phyloP scores from a whole-genome alignment of 208 protist genomes.

The Trypanosoma mega region DNA sequence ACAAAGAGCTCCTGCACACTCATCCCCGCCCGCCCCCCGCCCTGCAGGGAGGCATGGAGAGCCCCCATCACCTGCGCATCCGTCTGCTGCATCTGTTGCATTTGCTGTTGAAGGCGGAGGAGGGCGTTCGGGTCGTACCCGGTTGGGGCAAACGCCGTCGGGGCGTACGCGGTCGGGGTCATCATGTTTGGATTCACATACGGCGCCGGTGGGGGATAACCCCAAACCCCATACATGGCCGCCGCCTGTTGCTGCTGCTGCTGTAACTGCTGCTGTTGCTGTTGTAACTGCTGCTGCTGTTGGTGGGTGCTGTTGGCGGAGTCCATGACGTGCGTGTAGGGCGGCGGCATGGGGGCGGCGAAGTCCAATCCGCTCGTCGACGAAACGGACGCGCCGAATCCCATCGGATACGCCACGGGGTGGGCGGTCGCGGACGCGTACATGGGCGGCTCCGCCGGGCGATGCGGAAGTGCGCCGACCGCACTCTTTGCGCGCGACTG shows the following conservation, averaged over 20 bases:
- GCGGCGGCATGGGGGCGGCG: too few species aligned
- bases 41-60: neutral
- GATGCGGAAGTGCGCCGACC: neutral
- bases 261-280: constrained; percentile 26
- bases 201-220: neutral
- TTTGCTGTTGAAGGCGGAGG: neutral
- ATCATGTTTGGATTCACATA: neutral
- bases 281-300: neutral
- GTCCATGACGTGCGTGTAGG: neutral
- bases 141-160: neutral
- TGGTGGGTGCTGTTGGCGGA: neutral
- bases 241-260: constrained; percentile 20
- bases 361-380: neutral
- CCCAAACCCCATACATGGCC: constrained; percentile 15
- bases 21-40: constrained; percentile 6
- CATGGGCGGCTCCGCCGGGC: neutral
- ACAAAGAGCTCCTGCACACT: constrained; percentile 19
- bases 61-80: neutral
- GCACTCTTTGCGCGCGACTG: neutral
- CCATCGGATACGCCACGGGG: neutral
- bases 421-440: neutral
- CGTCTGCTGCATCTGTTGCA: neutral
- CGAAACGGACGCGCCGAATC: neutral
- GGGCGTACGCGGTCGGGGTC: neutral
- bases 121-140: neutral